Evolutionary conservation across 352 stramenopile species (phyloP).

Genomic region (Plasmopara viticola): DNA sequence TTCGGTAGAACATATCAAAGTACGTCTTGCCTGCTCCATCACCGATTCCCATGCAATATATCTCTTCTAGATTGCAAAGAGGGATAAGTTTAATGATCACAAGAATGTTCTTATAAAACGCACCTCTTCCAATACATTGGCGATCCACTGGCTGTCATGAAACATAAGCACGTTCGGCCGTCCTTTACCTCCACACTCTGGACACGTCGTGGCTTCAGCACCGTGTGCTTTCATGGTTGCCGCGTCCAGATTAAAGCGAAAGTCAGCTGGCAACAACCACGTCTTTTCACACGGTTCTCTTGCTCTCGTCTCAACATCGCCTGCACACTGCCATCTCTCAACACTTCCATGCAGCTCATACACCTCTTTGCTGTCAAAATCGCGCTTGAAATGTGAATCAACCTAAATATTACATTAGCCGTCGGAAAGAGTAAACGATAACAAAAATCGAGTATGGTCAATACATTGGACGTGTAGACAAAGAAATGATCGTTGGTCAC

Average conservation of each 20-base stretch:
- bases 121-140: slow-evolving; percentile 64
- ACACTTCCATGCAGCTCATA: slow-evolving; percentile 87
- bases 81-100: not conserved
- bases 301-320: slow-evolving; percentile 30
- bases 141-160: slow-evolving; percentile 78
- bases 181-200: slow-evolving; percentile 47
- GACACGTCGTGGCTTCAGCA: slow-evolving; percentile 32
- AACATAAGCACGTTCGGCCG: slow-evolving; percentile 91
- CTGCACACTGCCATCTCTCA: slow-evolving; percentile 71
- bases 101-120: not conserved
- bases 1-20: not conserved
- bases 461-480: slow-evolving; percentile 89
- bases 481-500: slow-evolving; percentile 79
- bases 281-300: slow-evolving; percentile 36
- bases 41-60: slow-evolving; percentile 78
- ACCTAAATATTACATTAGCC: slow-evolving; percentile 36
- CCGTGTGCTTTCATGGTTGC: slow-evolving; percentile 58
- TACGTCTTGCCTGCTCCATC: slow-evolving; percentile 49
- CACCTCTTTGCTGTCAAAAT: slow-evolving; percentile 69
- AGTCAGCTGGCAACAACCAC: slow-evolving; percentile 48
- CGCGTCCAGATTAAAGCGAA: slow-evolving; percentile 58
- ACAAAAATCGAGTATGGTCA: not conserved
- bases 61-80: slow-evolving; percentile 24
- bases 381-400: slow-evolving; percentile 80
- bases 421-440: not conserved